These are phyloP conservation scores for Hymenotorrendiella dingleyae DNA, from an alignment of 2,329 filamentous ascomycete species.

Conservation along the genomic window DNA sequence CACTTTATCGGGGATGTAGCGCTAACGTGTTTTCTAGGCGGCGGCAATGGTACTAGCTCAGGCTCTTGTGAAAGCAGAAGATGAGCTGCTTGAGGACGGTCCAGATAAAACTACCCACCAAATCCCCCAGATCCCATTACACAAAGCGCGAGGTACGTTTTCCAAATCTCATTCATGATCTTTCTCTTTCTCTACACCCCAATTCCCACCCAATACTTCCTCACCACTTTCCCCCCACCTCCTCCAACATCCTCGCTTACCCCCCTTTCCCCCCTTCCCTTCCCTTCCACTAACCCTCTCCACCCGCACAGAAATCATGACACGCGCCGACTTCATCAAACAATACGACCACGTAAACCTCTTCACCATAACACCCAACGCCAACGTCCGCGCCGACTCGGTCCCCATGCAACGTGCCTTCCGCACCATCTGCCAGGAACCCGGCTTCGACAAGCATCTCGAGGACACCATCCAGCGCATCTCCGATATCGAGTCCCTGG, in stretches of 20 bases:
- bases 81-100: no score
- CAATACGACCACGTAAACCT: conserved; percentile 90
- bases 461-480: conserved; percentile 82
- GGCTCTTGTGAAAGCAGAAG: conserved; percentile 79
- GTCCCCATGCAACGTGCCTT: conserved; percentile 97
- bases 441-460: conserved; percentile 76
- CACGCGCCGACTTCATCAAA: conserved; percentile 88
- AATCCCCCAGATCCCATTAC: conserved; percentile 73
- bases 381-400: conserved; percentile 84
- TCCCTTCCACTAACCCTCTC: no score
- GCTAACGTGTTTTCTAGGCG: no score
- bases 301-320: conserved; percentile 99
- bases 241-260: no score
- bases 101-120: conserved; percentile 31
- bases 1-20: no score
- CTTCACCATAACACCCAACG: conserved; percentile 84
- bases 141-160: conserved; percentile 75
- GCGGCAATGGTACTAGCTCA: conserved; percentile 91
- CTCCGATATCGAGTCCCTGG: conserved; percentile 85
- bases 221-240: no score
- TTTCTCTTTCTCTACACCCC: no score
- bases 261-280: no score
- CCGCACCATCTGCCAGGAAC: conserved; percentile 68
- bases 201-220: no score
- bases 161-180: no score